These are phyloP conservation scores for Penicillium sp. DNA, from an alignment of 2,329 filamentous ascomycete species.

Conservation along the genomic window DNA sequence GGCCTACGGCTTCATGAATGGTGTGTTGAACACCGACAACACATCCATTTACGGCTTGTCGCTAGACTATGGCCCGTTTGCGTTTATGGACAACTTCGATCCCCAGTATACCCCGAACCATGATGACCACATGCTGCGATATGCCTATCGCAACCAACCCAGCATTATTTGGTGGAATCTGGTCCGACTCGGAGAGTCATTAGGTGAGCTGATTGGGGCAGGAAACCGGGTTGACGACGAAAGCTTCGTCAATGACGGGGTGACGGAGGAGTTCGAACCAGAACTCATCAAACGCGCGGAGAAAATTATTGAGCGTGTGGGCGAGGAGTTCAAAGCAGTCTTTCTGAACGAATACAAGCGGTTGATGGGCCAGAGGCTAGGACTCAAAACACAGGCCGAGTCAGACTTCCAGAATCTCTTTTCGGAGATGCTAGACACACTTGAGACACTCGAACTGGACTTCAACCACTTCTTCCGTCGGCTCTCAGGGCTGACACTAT, in stretches of 20 bases:
- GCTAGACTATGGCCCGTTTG: constrained; percentile 92
- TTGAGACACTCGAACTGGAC: constrained; percentile 76
- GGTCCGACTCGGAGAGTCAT: constrained; percentile 75
- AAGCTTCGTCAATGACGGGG: constrained; percentile 62
- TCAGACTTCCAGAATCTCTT: constrained; percentile 73
- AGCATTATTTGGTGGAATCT: constrained; percentile 99
- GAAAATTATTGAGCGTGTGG: constrained; percentile 66
- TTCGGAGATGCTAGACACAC: constrained; percentile 68
- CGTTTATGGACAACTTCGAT: constrained; percentile 95
- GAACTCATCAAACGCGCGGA: constrained; percentile 72
- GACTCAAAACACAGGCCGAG: constrained; percentile 60
- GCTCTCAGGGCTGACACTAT: constrained; percentile 56
- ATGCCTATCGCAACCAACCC: constrained; percentile 88
- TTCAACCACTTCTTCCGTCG: constrained; percentile 91
- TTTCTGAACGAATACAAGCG: constrained; percentile 85
- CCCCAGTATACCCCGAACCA: constrained; percentile 93
- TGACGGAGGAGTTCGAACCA: constrained; percentile 58
- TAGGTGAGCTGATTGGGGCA: constrained; percentile 79
- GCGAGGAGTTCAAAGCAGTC: constrained; percentile 78
- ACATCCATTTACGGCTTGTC: constrained; percentile 82
- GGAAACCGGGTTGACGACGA: constrained; percentile 63
- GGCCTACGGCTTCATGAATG: constrained; percentile 98
- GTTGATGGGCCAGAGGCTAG: constrained; percentile 71
- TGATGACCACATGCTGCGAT: constrained; percentile 78
- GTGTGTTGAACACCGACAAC: constrained; percentile 95